Evolutionary conservation across 345 rosid genomes (phyloP).

Genomic region (Conringia planisiliqua): DNA sequence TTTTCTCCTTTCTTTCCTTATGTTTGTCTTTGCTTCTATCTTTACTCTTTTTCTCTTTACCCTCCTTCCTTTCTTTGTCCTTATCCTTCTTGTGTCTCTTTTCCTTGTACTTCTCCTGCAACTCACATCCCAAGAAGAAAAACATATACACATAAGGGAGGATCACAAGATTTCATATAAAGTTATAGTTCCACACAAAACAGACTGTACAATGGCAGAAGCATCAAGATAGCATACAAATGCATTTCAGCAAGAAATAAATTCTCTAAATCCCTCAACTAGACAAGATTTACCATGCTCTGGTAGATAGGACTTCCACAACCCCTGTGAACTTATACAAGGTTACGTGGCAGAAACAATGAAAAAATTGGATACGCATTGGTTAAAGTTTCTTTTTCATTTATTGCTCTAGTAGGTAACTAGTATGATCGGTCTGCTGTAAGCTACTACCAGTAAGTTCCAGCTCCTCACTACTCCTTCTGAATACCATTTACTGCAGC

Average conservation of each 20-base stretch:
- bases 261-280: not conserved
- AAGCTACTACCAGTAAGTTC: not conserved
- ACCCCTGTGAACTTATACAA: not conserved
- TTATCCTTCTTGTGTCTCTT: slow-evolving; percentile 48
- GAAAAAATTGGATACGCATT: not conserved
- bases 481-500: not conserved
- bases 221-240: not conserved
- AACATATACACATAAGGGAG: not conserved
- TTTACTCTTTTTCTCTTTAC: slow-evolving; percentile 47
- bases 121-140: not conserved
- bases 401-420: not conserved
- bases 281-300: not conserved
- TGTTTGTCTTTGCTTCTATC: slow-evolving; percentile 51
- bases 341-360: not conserved
- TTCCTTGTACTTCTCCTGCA: slow-evolving; percentile 57
- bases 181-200: not conserved
- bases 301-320: not conserved
- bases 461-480: not conserved
- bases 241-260: not conserved
- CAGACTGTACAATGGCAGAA: not conserved
- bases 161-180: not conserved
- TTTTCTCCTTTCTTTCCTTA: slow-evolving; percentile 40
- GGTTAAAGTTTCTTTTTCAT: not conserved
- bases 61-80: slow-evolving; percentile 47
- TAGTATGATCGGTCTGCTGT: not conserved